Percentiles rank a stretch among this genome's conserved stretches.
phyloP scores from a whole-genome alignment of 805 yeast species.

The Starmerella stigmatis region DNA sequence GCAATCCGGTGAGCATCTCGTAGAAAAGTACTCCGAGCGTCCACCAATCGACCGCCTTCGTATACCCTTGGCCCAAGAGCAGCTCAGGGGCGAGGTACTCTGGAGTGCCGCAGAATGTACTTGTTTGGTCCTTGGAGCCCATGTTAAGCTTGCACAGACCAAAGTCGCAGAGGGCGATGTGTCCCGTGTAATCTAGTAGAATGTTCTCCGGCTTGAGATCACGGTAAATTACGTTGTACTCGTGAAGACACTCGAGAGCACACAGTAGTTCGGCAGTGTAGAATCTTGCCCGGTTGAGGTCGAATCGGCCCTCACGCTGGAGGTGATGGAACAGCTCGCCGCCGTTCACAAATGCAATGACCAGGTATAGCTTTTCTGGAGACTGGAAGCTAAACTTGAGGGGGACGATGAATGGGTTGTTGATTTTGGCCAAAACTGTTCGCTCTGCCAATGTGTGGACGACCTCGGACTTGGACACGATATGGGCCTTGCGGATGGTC shows the following conservation, averaged over 20 bases:
- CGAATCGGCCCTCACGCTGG: slow-evolving; percentile 82
- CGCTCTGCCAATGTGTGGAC: slow-evolving; percentile 94
- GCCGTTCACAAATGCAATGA: slow-evolving; percentile 87
- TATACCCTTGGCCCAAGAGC: slow-evolving; percentile 82
- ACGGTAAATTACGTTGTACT: slow-evolving; percentile 83
- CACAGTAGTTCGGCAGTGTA: slow-evolving; percentile 89
- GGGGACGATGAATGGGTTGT: slow-evolving; percentile 93
- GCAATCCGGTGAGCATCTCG: slow-evolving; percentile 94
- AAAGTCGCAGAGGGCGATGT: slow-evolving; percentile 93
- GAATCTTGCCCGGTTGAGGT: slow-evolving; percentile 78
- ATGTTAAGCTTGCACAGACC: slow-evolving; percentile 93
- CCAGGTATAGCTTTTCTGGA: slow-evolving; percentile 89
- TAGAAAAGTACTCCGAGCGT: slow-evolving; percentile 86
- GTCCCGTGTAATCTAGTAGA: slow-evolving; percentile 89
- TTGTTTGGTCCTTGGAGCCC: slow-evolving; percentile 74
- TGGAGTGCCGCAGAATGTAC: slow-evolving; percentile 96
- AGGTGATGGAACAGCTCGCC: slow-evolving; percentile 93
- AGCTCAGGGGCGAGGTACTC: slow-evolving; percentile 95
- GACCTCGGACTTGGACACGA: slow-evolving; percentile 87
- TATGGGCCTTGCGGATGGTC: slow-evolving; percentile 86
- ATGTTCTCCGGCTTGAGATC: slow-evolving; percentile 96
- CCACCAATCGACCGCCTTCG: slow-evolving; percentile 98
- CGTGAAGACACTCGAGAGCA: slow-evolving; percentile 86
- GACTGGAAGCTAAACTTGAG: slow-evolving; percentile 91
- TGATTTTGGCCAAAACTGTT: slow-evolving; percentile 84